Evolutionary conservation across 2,329 filamentous ascomycete species (phyloP).

Genomic region (Knoxdaviesia capensis): DNA sequence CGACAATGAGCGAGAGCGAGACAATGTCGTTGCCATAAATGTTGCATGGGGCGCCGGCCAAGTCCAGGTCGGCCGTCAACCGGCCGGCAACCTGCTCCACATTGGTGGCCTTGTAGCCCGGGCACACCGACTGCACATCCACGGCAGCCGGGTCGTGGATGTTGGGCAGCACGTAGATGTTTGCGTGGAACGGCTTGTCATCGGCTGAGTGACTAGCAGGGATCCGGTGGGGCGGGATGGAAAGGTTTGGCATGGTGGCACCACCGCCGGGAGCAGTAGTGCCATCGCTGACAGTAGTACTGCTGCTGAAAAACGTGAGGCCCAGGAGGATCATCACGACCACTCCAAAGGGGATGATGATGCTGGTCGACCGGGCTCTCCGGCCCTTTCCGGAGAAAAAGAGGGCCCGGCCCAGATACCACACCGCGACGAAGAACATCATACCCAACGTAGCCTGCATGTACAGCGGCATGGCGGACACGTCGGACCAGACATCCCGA

Average conservation of each 20-base stretch:
- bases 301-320: neutral
- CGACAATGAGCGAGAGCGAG: constrained; percentile 43
- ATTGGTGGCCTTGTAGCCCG: constrained; percentile 47
- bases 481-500: no score
- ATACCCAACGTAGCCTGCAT: no score
- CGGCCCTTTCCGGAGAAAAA: no score
- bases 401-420: no score
- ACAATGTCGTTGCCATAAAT: constrained; percentile 60
- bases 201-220: no score
- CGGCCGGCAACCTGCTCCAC: constrained; percentile 29
- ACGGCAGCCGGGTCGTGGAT: constrained; percentile 4
- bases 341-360: no score
- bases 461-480: no score
- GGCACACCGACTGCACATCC: constrained; percentile 27
- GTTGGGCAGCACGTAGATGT: constrained; percentile 4
- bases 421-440: no score
- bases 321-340: no score
- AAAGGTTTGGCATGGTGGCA: neutral
- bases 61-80: constrained; percentile 46
- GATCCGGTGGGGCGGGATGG: neutral
- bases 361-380: no score
- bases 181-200: neutral
- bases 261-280: neutral
- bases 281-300: neutral
- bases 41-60: constrained; percentile 55